These are phyloP conservation scores for Shiraia bambusicola DNA, from an alignment of 2,329 filamentous ascomycete genomes.

Conservation along the genomic window DNA sequence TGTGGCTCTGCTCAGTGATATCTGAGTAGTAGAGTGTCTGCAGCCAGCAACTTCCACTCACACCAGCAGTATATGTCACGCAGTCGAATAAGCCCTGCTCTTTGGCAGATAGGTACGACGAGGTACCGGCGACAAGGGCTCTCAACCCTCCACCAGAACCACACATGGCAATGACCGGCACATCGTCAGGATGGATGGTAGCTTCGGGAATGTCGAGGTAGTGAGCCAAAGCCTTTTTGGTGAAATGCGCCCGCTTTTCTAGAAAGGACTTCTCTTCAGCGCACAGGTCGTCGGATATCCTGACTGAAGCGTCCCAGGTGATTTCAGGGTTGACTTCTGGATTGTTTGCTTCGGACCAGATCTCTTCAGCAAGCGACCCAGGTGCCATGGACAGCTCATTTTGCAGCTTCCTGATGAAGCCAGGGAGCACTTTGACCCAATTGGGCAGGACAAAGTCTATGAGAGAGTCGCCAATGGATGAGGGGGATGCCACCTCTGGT, in stretches of 20 bases:
- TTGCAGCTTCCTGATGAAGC: constrained; percentile 78
- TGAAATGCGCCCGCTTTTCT: constrained; percentile 65
- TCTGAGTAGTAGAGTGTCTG: constrained; percentile 85
- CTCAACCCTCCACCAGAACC: constrained; percentile 89
- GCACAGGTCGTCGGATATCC: constrained; percentile 79
- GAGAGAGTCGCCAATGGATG: constrained; percentile 55
- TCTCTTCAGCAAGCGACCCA: constrained; percentile 85
- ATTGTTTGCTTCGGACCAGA: constrained; percentile 90
- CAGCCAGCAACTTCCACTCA: constrained; percentile 95
- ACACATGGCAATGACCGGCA: constrained; percentile 90
- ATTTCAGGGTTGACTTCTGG: constrained; percentile 85
- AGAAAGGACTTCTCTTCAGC: constrained; percentile 78
- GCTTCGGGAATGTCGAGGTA: constrained; percentile 78
- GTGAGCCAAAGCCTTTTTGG: constrained; percentile 71
- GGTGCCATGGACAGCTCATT: constrained; percentile 83
- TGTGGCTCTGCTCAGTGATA: constrained; percentile 67
- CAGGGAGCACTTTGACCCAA: constrained; percentile 77
- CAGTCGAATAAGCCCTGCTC: constrained; percentile 92
- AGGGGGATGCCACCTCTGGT: constrained; percentile 24
- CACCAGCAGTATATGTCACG: constrained; percentile 89
- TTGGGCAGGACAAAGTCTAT: constrained; percentile 74
- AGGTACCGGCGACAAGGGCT: constrained; percentile 85
- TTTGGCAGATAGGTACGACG: constrained; percentile 79
- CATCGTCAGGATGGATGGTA: constrained; percentile 88
- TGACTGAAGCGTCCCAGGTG: constrained; percentile 73